Evolutionary conservation across 306 rosid species (phyloP).

Genomic region (Rubus idaeus): DNA sequence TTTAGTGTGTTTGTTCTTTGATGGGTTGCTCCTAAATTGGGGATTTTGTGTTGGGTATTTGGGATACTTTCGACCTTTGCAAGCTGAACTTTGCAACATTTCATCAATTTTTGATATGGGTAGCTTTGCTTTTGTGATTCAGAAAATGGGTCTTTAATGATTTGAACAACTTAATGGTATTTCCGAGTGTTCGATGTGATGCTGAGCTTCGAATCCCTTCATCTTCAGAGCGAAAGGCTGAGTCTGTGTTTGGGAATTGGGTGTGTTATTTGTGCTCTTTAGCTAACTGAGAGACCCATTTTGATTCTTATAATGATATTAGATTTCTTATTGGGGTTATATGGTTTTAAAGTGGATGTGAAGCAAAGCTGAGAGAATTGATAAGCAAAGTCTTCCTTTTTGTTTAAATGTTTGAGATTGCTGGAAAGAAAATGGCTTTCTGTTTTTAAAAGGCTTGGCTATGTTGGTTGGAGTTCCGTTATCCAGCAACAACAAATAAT

Average conservation of each 20-base stretch:
- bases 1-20: conserved; percentile 30
- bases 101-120: conserved; percentile 8
- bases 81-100: conserved; percentile 12
- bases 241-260: conserved; percentile 10
- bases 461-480: conserved; percentile 21
- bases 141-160: conserved; percentile 24
- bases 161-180: conserved; percentile 8
- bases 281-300: conserved; percentile 11
- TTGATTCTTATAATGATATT: conserved; percentile 9
- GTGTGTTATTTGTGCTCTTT: conserved; percentile 2
- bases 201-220: conserved; percentile 17
- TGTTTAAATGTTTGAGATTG: conserved; percentile 22
- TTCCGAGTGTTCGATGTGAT: conserved; percentile 19
- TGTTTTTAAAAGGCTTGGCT: conserved; percentile 20
- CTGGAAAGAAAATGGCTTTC: conserved; percentile 28
- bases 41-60: conserved; percentile 23
- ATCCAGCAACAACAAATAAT: conserved; percentile 7
- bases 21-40: conserved; percentile 36
- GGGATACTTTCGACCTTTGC: conserved; percentile 3
- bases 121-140: conserved; percentile 22
- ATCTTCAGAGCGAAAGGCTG: not conserved
- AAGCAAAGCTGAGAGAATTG: conserved; percentile 44
- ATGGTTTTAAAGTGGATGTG: conserved; percentile 36
- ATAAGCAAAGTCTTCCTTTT: conserved; percentile 30
- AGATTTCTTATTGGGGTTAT: conserved; percentile 26